Evolutionary conservation across 139 green algal species (phyloP).

Genomic region (Choricystis sp.): DNA sequence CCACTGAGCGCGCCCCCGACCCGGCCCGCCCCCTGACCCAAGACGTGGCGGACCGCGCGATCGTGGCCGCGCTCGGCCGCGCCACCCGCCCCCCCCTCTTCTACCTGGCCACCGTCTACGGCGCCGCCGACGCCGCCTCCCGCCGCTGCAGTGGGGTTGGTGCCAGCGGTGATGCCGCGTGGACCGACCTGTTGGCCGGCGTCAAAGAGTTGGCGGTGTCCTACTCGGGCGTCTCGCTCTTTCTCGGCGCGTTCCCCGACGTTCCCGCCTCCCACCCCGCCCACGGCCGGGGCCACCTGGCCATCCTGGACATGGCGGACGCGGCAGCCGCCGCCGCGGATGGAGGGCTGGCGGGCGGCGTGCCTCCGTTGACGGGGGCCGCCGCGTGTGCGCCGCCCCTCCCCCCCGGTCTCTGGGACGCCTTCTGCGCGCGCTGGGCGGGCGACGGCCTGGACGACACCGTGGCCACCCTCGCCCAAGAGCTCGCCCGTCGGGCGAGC

Average conservation of each 20-base stretch:
- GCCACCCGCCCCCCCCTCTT: neutral
- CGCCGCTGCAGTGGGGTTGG: neutral
- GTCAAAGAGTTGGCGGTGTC: constrained; percentile 48
- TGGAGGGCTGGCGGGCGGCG: neutral
- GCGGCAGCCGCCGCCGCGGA: neutral
- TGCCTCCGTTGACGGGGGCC: too few species aligned
- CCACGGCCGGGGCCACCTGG: constrained; percentile 25
- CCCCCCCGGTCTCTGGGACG: constrained; percentile 64
- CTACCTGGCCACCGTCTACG: neutral
- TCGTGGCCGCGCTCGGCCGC: neutral
- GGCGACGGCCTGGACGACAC: constrained; percentile 52
- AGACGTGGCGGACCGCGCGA: neutral
- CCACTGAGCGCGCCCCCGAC: neutral
- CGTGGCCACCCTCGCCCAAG: constrained; percentile 26
- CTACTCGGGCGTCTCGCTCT: constrained; percentile 63
- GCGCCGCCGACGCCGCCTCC: neutral
- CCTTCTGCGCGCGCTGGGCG: constrained; percentile 43
- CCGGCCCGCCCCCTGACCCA: neutral
- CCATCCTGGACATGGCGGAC: constrained; percentile 49
- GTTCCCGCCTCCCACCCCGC: constrained; percentile 11
- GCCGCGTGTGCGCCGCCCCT: constrained; percentile 17
- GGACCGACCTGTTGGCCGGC: neutral
- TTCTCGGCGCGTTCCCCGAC: constrained; percentile 59
- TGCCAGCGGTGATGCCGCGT: neutral
- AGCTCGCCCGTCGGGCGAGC: constrained; percentile 25